Base-by-base conservation (phyloP, 495 filamentous ascomycete genomes). In the Neurospora tetraspora region DNA sequence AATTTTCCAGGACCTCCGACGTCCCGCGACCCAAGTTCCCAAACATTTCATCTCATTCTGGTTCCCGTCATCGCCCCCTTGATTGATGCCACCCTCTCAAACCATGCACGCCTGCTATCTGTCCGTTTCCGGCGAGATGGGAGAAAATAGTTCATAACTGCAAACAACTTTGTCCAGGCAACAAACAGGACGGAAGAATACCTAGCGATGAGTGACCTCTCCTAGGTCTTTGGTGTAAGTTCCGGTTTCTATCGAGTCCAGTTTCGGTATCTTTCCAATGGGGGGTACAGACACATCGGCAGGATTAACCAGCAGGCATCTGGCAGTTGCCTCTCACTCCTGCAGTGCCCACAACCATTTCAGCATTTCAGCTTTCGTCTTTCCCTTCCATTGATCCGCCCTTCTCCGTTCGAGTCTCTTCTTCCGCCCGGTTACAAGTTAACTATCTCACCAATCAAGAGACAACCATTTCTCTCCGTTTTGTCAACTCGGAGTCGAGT, bases 401-500 rank as follows among this genome's bases (percentile, higher is more conserved):
- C 12, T 61, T 61, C 11, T 31, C 53, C 53, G 27, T 34, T 61
- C 53, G 23, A 34, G 2, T 65, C 53, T 34, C 27, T 16, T 18
- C 34, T 27, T 65, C 1, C n/a, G n/a, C 23, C 23, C 12, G 53
- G 23, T 61, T 61, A 61, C 53, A 2, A 61, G 23, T 16, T 20
- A 59, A 59, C 20, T 61, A 1, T 31, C 20, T 74, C 65, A 42
- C 74, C 73, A 74, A 76, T 76, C 68, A 73, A 73, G 53, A 36
- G 27, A 71, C n/a, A 31, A 27, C 14, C 34, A 34, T 38, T 37
- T 36, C 74, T 73, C 71, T 71, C 73, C 68, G 36, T 39, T 74
- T 74, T 69, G 23, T 11, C 23, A 59, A 12, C 9, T 23, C n/a
- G 39, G 70, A 75, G 71, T 78, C 73, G 73, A 75, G 72, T 80